phyloP scores from a whole-genome alignment of 106 monocot species.

The Dactylorhiza incarnata region DNA sequence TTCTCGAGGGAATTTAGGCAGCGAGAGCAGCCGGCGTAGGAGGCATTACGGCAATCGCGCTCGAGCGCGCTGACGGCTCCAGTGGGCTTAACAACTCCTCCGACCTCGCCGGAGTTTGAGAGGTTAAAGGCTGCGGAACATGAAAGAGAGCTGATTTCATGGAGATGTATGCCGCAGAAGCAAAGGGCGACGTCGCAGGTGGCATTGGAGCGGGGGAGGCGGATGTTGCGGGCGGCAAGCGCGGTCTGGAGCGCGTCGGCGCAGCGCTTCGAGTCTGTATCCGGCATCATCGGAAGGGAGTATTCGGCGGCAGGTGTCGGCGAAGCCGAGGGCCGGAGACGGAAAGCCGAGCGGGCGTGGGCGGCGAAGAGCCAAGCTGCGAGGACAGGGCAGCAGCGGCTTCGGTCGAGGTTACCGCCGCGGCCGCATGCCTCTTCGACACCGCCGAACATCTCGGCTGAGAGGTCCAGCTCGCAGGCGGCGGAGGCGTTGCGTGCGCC shows the following conservation, averaged over 20 bases:
- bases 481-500: slow-evolving; percentile 38
- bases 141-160: slow-evolving; percentile 70
- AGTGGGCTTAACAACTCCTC: slow-evolving; percentile 44
- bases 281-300: slow-evolving; percentile 58
- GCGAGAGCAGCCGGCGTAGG: slow-evolving; percentile 74
- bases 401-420: slow-evolving; percentile 42
- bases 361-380: slow-evolving; percentile 98
- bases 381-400: slow-evolving; percentile 97
- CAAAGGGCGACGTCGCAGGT: slow-evolving; percentile 86
- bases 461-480: slow-evolving; percentile 80
- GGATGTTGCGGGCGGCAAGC: slow-evolving; percentile 38
- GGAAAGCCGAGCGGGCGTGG: slow-evolving; percentile 66
- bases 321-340: slow-evolving; percentile 10
- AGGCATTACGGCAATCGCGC: slow-evolving; percentile 68
- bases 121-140: slow-evolving; percentile 79
- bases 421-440: slow-evolving; percentile 69
- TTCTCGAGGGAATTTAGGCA: slow-evolving; percentile 77
- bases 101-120: neutral
- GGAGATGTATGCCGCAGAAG: slow-evolving; percentile 91
- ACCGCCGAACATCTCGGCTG: slow-evolving; percentile 89
- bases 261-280: slow-evolving; percentile 81
- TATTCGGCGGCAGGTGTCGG: slow-evolving; percentile 7
- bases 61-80: slow-evolving; percentile 61
- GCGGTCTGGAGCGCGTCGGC: slow-evolving; percentile 70
- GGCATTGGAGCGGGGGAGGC: slow-evolving; percentile 52